These are phyloP conservation scores for Malania oleifera DNA, from an alignment of 164 flowering plant species.

Conservation along the genomic window DNA sequence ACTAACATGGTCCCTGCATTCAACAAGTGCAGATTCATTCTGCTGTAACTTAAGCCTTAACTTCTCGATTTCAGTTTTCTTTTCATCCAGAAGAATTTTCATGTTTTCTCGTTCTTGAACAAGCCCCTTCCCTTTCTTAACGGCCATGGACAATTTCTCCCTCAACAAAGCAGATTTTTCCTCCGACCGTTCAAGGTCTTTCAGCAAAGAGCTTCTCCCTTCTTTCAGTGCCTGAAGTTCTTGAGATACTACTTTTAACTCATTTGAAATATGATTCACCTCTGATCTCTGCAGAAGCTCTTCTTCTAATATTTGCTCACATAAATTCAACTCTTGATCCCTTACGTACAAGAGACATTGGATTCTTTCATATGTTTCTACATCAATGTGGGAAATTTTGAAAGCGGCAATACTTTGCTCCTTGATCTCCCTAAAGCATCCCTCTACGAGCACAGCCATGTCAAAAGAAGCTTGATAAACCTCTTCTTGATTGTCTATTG, in stretches of 20 bases:
- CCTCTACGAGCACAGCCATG: constrained; percentile 31
- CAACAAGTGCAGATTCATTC: constrained; percentile 39
- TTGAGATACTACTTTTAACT: constrained; percentile 33
- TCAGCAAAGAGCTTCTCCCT: constrained; percentile 50
- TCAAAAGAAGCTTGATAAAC: constrained; percentile 26
- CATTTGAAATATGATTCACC: constrained; percentile 33
- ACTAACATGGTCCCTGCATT: constrained; percentile 42
- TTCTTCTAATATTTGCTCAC: constrained; percentile 51
- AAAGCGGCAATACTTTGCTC: constrained; percentile 27
- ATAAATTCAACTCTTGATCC: constrained; percentile 49
- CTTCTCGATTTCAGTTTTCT: constrained; percentile 64
- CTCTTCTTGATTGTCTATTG: constrained; percentile 22
- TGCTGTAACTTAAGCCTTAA: constrained; percentile 56
- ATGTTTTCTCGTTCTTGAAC: constrained; percentile 80
- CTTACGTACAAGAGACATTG: constrained; percentile 49
- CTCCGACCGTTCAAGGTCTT: constrained; percentile 64
- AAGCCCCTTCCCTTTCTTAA: constrained; percentile 96
- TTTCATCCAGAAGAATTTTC: constrained; percentile 58
- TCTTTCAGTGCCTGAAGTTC: constrained; percentile 44
- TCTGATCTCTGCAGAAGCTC: constrained; percentile 39
- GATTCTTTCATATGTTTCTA: constrained; percentile 44
- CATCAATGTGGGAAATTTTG: constrained; percentile 26
- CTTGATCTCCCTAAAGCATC: constrained; percentile 50
- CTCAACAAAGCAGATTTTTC: constrained; percentile 66
- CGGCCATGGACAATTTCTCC: constrained; percentile 94